Evolutionary conservation across 306 rosid genomes (phyloP), one percentile per base, ranked within the genome.

Genomic region (Pyrus betulifolia): DNA sequence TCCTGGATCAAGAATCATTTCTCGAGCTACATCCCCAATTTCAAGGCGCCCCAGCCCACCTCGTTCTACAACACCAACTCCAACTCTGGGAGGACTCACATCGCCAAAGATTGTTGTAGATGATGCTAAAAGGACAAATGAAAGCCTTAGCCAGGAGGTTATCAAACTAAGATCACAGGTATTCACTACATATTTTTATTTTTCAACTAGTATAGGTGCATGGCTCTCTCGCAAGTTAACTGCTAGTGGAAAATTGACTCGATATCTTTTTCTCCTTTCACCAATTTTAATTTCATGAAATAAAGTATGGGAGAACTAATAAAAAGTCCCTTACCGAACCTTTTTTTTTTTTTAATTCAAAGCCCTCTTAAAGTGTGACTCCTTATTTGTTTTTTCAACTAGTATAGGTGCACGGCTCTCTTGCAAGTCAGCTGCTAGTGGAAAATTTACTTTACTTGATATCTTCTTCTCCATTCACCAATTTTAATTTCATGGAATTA

Each of bases 1-100:
- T 78, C 99, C 99, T 74, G 99, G 99, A 85, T 95, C 99, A 64
- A 95, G 99, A 89, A 95, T 95, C 85, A 97, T 90, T 79, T 95
- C 99, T 59, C 89, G 99, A 78, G 99, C 99, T 72, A 95, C 99
- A 80, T 92, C 97, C 69, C 99, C 99, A 67, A 89, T 95, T 81
- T 95, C 99, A 49, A 92, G 99, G 88, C 89, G 97, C 46, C 91
- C 97, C 49, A 95, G 99, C 86, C 99, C 99, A 59, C 99, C 97
- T 22, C 99, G 99, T 70, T 92, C 99, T 80, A 95, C 99, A 27
- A 95, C 99, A 60, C 99, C 99, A 65, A 95, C 97, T 70, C 99
- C 99, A 76, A 95, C 99, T 67, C 84, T 95, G 33, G 99, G 97
- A 78, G 99, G 99, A 81, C 99, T 95, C 76, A 88, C 96, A 51